Conservation (phyloP, 1,284 basidiomycete genomes). For the Marasmius sp. region DNA sequence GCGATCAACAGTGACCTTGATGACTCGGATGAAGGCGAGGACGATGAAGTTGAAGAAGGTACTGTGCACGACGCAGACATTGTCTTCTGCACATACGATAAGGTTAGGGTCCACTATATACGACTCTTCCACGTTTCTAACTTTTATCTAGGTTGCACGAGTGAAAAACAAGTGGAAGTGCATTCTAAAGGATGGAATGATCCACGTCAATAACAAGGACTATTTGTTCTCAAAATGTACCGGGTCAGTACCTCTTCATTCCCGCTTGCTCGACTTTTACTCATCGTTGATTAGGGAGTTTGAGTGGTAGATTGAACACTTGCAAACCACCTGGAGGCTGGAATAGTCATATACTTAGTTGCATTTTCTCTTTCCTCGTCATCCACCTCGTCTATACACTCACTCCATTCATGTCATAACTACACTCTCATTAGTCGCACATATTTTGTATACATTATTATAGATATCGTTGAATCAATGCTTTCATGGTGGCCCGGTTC, state of each 20-base stretch:
- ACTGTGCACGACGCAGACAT: slow-evolving; percentile 82
- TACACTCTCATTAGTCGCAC: too few species aligned
- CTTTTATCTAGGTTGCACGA: slow-evolving; percentile 74
- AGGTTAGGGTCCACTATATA: slow-evolving; percentile 52
- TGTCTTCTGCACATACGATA: slow-evolving; percentile 98
- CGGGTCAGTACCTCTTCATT: slow-evolving; percentile 48
- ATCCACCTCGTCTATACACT: not conserved
- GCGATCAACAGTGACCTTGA: slow-evolving; percentile 96
- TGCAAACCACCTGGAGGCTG: not conserved
- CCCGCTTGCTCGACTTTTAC: not conserved
- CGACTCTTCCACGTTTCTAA: slow-evolving; percentile 4
- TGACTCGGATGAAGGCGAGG: slow-evolving; percentile 85
- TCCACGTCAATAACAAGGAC: slow-evolving; percentile 95
- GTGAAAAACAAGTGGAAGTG: slow-evolving; percentile 99
- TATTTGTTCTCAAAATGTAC: slow-evolving; percentile 98
- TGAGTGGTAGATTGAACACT: not conserved
- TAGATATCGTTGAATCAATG: too few species aligned
- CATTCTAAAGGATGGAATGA: slow-evolving; percentile 97
- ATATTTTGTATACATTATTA: too few species aligned
- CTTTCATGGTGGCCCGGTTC: too few species aligned
- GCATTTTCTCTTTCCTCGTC: not conserved
- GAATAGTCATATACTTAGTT: not conserved
- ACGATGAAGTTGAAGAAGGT: slow-evolving; percentile 73
- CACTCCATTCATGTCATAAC: too few species aligned
- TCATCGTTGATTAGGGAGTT: not conserved